Conservation (phyloP, 2,329 filamentous ascomycete species). For the Fusarium tanahbumbuense region DNA sequence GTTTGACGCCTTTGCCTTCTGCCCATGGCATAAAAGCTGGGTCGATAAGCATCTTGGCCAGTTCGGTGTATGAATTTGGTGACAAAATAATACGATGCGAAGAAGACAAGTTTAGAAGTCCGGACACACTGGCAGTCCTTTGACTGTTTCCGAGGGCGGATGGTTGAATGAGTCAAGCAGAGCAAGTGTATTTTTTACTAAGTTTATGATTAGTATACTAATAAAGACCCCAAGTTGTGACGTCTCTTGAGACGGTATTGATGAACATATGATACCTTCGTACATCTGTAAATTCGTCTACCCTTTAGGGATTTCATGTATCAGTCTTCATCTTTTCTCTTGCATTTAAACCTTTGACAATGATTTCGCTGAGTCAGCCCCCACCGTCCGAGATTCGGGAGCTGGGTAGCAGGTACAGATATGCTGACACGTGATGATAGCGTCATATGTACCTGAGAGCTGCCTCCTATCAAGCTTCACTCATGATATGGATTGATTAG, state of each 20-base stretch:
- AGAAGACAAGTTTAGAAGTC: not conserved
- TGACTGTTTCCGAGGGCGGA: not conserved
- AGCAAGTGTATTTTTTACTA: not conserved
- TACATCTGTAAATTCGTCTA: conserved; percentile 4
- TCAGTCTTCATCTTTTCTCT: not conserved
- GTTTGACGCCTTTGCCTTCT: conserved; percentile 50
- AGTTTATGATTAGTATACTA: not conserved
- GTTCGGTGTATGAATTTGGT: not conserved
- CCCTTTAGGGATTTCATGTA: not conserved
- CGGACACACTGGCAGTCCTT: not conserved
- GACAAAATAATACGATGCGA: not conserved
- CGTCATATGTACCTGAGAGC: conserved; percentile 25
- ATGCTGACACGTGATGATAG: conserved; percentile 27
- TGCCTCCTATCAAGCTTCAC: conserved; percentile 1
- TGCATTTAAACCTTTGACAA: not conserved
- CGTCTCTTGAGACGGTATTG: not conserved
- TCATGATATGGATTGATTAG: conserved; percentile 5
- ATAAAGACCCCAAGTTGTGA: not conserved
- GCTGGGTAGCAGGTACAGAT: not conserved
- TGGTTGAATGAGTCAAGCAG: not conserved
- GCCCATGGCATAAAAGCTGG: conserved; percentile 73
- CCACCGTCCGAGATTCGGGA: not conserved
- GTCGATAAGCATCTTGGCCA: conserved; percentile 39
- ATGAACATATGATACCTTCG: not conserved
- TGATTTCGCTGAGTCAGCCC: conserved; percentile 22